phyloP scores from a whole-genome alignment of 1,139 yeast genomes.

The Hansenula sp. region DNA sequence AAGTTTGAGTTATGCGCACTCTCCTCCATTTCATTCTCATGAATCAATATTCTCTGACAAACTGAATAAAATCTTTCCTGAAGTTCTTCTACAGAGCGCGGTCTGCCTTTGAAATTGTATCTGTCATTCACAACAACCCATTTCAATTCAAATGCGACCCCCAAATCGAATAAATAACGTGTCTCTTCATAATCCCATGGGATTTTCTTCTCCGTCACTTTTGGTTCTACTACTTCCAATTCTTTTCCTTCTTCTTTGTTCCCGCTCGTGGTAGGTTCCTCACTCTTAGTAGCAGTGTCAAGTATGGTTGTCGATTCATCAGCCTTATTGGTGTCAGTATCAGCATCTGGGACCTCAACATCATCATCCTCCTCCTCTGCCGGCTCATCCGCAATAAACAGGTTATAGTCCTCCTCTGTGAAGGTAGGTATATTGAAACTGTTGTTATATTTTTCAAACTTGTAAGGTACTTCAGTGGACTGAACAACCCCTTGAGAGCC shows the following conservation, averaged over 20 bases:
- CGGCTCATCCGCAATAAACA: constrained; percentile 40
- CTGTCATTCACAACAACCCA: constrained; percentile 87
- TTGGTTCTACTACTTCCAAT: constrained; percentile 6
- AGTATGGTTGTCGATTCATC: no score
- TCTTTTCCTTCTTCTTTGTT: constrained; percentile 17
- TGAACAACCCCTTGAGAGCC: constrained; percentile 52
- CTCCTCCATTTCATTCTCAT: constrained; percentile 42
- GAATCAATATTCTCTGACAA: constrained; percentile 41
- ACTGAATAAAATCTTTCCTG: constrained; percentile 75
- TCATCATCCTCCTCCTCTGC: constrained; percentile 23
- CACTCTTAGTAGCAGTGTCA: no score
- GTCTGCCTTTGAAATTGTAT: constrained; percentile 38
- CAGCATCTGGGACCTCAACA: constrained; percentile 4
- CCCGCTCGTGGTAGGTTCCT: no score
- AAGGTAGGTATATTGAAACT: constrained; percentile 68
- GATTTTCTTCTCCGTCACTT: background rate
- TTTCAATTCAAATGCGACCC: constrained; percentile 71
- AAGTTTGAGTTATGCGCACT: constrained; percentile 35
- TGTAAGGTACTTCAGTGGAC: constrained; percentile 50
- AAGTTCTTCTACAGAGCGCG: constrained; percentile 60
- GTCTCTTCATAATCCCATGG: constrained; percentile 82
- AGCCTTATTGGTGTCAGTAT: constrained; percentile 2
- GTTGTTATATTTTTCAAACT: constrained; percentile 74
- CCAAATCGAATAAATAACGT: constrained; percentile 64
- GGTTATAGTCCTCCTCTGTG: constrained; percentile 60